Evolutionary conservation across 345 rosid species (phyloP), one percentile per base, ranked within the genome.

Genomic region (Raphanus raphanistrum): DNA sequence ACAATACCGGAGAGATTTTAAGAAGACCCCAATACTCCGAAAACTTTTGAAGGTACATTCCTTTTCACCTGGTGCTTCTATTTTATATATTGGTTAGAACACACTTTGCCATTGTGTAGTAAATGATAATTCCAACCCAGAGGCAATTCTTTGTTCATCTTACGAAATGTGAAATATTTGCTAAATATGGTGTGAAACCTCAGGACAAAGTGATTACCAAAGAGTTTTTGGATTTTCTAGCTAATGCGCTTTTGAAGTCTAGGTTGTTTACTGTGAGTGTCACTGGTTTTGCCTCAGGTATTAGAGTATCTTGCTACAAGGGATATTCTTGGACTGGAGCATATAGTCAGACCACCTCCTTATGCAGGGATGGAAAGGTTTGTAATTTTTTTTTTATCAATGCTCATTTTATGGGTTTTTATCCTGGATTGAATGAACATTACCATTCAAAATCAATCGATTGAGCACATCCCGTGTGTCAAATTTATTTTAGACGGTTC

Each of bases 1-100:
- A 85, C 92, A 88, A 85, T 90, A 91, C 70, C 84, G 96, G 78
- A 72, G 85, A 79, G 94, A 95, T 83, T 95, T 95, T 74, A 95
- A 91, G 63, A 95, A 90, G 93, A 95, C 87, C 64, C 99, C 99
- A 4, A 91, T 95, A 80, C 97, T 95, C 32, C 88, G 99, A 52
- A 95, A 95, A 86, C 96, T 95, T 85, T 85, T 95, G 72, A 95
- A 92, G 99, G 99, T 95, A 78, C 72, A 28, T 61, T 63, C 4
- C 21, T 21, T 21, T 21, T 21, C 0, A 21, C 21, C 21, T 21
- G 21, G 0, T 21, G 21, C 21, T 21, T 21, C 21, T 21, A 21
- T n/a, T n/a, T n/a, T n/a, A n/a, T n/a, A n/a, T n/a, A n/a, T 55
- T 63, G 38, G 2, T 25, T 36, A 64, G 50, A 77, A 38, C 52